These are phyloP conservation scores for Pseudogymnoascus sp. DNA, from an alignment of 2,329 filamentous ascomycete genomes.

Conservation along the genomic window DNA sequence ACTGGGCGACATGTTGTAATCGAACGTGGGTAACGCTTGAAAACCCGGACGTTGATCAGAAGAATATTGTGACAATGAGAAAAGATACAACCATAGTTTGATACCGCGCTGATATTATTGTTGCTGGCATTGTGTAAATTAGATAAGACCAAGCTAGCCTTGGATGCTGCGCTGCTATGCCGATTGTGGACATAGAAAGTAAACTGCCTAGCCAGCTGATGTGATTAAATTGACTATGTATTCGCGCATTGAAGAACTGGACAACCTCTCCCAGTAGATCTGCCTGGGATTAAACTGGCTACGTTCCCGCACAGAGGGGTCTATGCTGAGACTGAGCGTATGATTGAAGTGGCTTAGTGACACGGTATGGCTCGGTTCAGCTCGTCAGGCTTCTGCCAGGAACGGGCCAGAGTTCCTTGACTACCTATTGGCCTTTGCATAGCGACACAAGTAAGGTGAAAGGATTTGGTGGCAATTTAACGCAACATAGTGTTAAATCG, in stretches of 20 bases:
- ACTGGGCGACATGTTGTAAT: background rate
- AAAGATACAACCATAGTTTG: background rate
- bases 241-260: background rate
- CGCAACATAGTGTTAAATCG: background rate
- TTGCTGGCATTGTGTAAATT: background rate
- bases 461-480: conserved; percentile 1
- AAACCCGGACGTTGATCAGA: background rate
- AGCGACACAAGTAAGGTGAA: background rate
- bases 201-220: background rate
- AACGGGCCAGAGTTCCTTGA: conserved; percentile 2
- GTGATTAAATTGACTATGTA: background rate
- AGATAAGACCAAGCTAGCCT: background rate
- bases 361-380: background rate
- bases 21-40: background rate
- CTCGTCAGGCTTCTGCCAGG: background rate
- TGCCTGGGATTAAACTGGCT: background rate
- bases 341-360: background rate
- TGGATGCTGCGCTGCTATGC: background rate
- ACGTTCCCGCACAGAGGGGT: background rate
- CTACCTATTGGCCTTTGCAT: background rate
- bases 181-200: background rate
- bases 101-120: background rate
- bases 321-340: background rate
- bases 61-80: background rate
- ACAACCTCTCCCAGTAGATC: background rate